Evolutionary conservation across 202 grass and related monocot species (phyloP), one percentile per base, ranked within the genome.

Genomic region (Alloteropsis angusta): DNA sequence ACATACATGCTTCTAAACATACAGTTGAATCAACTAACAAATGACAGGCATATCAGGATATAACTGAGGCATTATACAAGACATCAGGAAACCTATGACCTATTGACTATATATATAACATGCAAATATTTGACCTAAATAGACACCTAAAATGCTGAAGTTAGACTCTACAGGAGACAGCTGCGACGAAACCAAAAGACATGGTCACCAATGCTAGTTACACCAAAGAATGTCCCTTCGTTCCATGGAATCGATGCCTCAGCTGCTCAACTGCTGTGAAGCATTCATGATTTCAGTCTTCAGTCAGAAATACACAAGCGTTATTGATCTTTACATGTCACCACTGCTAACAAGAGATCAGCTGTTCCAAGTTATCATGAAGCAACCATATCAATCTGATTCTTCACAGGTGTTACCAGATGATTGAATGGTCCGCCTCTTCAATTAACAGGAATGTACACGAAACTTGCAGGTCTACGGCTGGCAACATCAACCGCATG

Each of bases 111-210:
- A 78, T 65, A 77, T 77, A 63, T 45, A 25, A 72, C 65, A 73
- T 64, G 61, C 66, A 75, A 68, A 85, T 73, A 46, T 26, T 79
- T 82, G 65, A 91, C 65, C 82, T 86, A 88, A 78, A 79, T 74
- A 55, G 43, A 85, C 84, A 87, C 83, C 84, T 90, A 82, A 82
- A 87, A 76, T 85, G 66, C 46, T 72, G 10, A 78, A 83, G 62
- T 93, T 90, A 93, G 90, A 78, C 75, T 93, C 90, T 90, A 93
- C 87, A 85, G 37, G 74, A 85, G 64, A 82, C 68, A 68, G 50
- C 25, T 54, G 72, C 73, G 81, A 69, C 57, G 66, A 87, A 85
- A 70, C 72, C 78, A 80, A 83, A 87, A 59, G 82, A 67, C 69
- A 74, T 60, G 12, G 74, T 76, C 69, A 85, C 62, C 32, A 47